Percentiles rank a stretch among this genome's conserved stretches.
Conservation (phyloP, 768 basidiomycete species). For the Auriscalpium vulgare region DNA sequence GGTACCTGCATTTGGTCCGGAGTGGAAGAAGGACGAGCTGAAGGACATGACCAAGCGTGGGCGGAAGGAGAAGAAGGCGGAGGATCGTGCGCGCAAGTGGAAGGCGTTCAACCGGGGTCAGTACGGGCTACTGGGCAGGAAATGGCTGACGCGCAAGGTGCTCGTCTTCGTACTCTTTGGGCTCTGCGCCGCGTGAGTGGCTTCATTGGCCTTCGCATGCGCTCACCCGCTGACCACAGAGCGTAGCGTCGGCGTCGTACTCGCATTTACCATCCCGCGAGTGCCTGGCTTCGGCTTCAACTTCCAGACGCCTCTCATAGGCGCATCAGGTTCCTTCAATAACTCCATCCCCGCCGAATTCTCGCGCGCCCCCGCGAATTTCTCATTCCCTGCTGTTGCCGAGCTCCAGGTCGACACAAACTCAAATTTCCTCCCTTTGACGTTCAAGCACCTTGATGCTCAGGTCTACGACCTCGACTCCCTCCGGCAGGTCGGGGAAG, state of each 20-base stretch:
- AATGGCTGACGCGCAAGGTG: constrained; percentile 59
- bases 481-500: constrained; percentile 54
- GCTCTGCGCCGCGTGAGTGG: constrained; percentile 45
- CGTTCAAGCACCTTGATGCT: constrained; percentile 60
- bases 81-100: constrained; percentile 51
- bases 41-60: constrained; percentile 68
- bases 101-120: constrained; percentile 73
- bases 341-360: constrained; percentile 53
- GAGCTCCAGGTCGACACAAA: constrained; percentile 71
- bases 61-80: constrained; percentile 52
- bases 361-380: constrained; percentile 77
- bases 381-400: constrained; percentile 76
- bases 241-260: constrained; percentile 52
- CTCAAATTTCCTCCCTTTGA: constrained; percentile 69
- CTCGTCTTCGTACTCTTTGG: constrained; percentile 65
- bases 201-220: not conserved
- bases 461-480: constrained; percentile 65
- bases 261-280: constrained; percentile 79
- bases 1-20: constrained; percentile 83
- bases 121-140: constrained; percentile 71
- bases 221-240: not conserved
- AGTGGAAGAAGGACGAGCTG: constrained; percentile 81
- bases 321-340: constrained; percentile 53
- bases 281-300: constrained; percentile 69
- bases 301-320: constrained; percentile 42